Percentiles rank a stretch among this genome's conserved stretches.
phyloP scores from a whole-genome alignment of 768 basidiomycete species.

The Tricholoma sp. region DNA sequence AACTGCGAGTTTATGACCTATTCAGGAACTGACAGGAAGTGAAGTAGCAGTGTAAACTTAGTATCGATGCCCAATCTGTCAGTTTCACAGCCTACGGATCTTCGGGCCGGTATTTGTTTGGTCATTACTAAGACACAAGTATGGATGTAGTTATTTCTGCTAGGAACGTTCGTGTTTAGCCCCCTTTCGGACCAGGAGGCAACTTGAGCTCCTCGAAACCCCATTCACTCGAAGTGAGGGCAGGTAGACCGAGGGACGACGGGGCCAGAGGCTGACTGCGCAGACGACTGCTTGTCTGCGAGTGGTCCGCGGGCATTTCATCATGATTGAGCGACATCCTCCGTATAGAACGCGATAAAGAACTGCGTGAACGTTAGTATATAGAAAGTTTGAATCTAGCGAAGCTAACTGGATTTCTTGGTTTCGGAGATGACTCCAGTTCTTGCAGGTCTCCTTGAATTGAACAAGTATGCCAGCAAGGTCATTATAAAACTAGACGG shows the following conservation, averaged over 20 bases:
- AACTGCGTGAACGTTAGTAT: constrained; percentile 22
- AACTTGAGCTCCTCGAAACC: constrained; percentile 44
- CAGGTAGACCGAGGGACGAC: constrained; percentile 36
- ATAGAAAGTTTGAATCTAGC: neutral
- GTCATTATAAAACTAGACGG: constrained; percentile 81
- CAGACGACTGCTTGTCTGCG: constrained; percentile 1
- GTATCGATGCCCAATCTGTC: too few relatives aligned
- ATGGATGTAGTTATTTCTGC: neutral
- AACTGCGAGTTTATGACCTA: neutral
- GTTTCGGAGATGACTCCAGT: constrained; percentile 68
- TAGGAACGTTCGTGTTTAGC: neutral
- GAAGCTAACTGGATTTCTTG: constrained; percentile 68
- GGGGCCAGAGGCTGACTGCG: constrained; percentile 17
- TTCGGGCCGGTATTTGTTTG: too few relatives aligned
- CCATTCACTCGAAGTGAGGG: constrained; percentile 48
- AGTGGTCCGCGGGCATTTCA: neutral
- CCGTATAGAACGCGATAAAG: constrained; percentile 36
- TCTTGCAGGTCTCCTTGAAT: constrained; percentile 72
- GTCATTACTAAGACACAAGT: neutral
- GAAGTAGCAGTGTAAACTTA: too few relatives aligned
- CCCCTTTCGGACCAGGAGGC: constrained; percentile 34
- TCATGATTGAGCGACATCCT: constrained; percentile 22
- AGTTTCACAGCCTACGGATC: too few relatives aligned
- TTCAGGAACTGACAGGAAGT: neutral
- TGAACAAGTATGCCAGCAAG: constrained; percentile 65